phyloP scores from a whole-genome alignment of 1,284 basidiomycete species.

The Cystobasidium slooffiae region DNA sequence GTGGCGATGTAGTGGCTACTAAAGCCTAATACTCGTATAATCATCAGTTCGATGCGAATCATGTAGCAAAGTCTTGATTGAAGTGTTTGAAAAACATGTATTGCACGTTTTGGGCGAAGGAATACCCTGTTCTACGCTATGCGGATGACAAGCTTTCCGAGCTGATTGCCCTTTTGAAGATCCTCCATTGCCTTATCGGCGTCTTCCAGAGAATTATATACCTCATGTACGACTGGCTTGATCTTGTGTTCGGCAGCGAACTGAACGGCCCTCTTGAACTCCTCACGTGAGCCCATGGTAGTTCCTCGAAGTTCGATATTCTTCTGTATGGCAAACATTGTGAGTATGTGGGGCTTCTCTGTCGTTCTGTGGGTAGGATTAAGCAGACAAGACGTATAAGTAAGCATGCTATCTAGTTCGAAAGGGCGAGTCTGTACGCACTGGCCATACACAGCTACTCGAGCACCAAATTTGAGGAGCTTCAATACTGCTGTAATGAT shows the following conservation, averaged over 20 bases:
- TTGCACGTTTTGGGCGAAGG: too few relatives aligned
- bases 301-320: constrained; percentile 73
- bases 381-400: background rate
- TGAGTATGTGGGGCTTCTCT: constrained; percentile 67
- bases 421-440: background rate
- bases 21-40: background rate
- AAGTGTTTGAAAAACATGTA: too few relatives aligned
- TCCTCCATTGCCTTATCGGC: constrained; percentile 72
- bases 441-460: constrained; percentile 41
- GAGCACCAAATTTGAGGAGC: constrained; percentile 70
- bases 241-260: constrained; percentile 73
- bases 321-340: constrained; percentile 76
- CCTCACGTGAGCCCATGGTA: constrained; percentile 81
- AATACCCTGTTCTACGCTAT: too few relatives aligned
- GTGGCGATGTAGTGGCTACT: constrained; percentile 7
- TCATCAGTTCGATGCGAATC: too few relatives aligned
- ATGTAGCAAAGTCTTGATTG: too few relatives aligned
- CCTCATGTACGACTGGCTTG: constrained; percentile 72
- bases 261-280: constrained; percentile 71
- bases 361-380: constrained; percentile 66
- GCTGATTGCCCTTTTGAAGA: constrained; percentile 67
- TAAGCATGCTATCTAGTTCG: constrained; percentile 61
- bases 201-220: constrained; percentile 70
- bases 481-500: constrained; percentile 67
- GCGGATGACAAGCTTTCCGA: constrained; percentile 70